A percentile compares a stretch with the other conserved stretches of the same genome.
These are phyloP conservation scores for Aureobasidium sp. DNA, from an alignment of 2,329 filamentous ascomycete genomes.

Conservation along the genomic window DNA sequence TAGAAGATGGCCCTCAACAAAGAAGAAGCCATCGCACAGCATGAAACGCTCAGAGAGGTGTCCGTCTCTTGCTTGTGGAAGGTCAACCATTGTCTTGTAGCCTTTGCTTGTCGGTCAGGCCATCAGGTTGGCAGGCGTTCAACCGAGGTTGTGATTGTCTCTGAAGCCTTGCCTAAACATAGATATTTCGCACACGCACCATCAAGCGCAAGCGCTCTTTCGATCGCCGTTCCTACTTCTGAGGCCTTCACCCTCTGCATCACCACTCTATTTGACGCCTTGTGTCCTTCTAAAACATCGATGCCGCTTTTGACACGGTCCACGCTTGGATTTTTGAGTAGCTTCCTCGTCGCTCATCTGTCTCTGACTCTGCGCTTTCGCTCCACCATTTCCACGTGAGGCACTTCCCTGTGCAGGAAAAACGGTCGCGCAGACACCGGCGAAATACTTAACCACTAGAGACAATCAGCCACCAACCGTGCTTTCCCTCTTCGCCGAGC, in stretches of 20 bases:
- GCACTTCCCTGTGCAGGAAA: background rate
- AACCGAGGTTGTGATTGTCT: conserved; percentile 1
- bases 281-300: background rate
- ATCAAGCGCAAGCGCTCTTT: background rate
- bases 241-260: background rate
- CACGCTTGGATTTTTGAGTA: background rate
- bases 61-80: background rate
- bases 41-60: background rate
- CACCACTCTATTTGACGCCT: conserved; percentile 1
- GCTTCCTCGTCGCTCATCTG: background rate
- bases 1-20: background rate
- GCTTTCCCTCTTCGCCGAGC: background rate
- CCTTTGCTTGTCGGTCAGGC: background rate
- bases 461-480: conserved; percentile 10
- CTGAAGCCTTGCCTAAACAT: conserved; percentile 2
- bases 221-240: background rate
- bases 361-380: background rate
- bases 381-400: conserved; percentile 2
- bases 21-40: conserved; percentile 1
- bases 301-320: background rate
- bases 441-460: conserved; percentile 13
- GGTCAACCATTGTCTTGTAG: background rate
- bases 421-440: conserved; percentile 7
- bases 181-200: background rate
- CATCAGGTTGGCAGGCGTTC: background rate